Conservation (phyloP, 2,329 filamentous ascomycete genomes). For the Trichoderma breve region DNA sequence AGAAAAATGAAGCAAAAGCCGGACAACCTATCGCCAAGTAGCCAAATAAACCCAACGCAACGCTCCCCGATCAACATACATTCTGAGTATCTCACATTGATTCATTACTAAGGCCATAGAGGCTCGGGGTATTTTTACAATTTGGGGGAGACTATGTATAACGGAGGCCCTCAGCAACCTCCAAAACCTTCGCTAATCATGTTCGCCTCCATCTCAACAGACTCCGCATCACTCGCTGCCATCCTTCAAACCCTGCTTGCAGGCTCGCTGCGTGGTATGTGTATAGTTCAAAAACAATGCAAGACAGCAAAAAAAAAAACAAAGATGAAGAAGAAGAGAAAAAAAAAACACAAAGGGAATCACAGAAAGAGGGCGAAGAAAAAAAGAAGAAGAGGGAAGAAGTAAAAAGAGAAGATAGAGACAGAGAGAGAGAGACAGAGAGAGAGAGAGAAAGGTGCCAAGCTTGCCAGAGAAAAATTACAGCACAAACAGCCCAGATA, state of each 20-base stretch:
- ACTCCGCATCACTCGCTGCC: slow-evolving; percentile 17
- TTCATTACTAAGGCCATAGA: slow-evolving; percentile 23
- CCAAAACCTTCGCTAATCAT: slow-evolving; percentile 30
- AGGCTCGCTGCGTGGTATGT: slow-evolving; percentile 35
- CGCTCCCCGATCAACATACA: slow-evolving; percentile 10
- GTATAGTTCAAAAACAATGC: slow-evolving; percentile 34
- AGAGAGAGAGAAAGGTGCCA: slow-evolving; percentile 18
- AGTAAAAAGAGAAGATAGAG: not conserved
- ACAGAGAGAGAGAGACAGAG: slow-evolving; percentile 1
- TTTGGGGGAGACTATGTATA: slow-evolving; percentile 36
- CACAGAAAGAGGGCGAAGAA: slow-evolving; percentile 20
- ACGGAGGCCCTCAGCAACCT: slow-evolving; percentile 27
- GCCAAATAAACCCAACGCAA: slow-evolving; percentile 5
- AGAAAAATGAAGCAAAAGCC: not conserved
- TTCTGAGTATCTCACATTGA: slow-evolving; percentile 18
- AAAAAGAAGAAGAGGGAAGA: not conserved
- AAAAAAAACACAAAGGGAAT: slow-evolving; percentile 27
- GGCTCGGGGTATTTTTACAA: slow-evolving; percentile 29
- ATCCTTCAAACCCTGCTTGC: slow-evolving; percentile 32
- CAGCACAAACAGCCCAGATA: slow-evolving; percentile 7
- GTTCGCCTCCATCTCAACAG: slow-evolving; percentile 30
- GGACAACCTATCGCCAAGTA: not conserved
- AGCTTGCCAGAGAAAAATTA: slow-evolving; percentile 12
- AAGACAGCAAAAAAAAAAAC: slow-evolving; percentile 22
- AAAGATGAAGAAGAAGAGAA: not conserved